Base-by-base conservation (phyloP, 73 alveolate genomes). In the Paramecium pentaurelia region DNA sequence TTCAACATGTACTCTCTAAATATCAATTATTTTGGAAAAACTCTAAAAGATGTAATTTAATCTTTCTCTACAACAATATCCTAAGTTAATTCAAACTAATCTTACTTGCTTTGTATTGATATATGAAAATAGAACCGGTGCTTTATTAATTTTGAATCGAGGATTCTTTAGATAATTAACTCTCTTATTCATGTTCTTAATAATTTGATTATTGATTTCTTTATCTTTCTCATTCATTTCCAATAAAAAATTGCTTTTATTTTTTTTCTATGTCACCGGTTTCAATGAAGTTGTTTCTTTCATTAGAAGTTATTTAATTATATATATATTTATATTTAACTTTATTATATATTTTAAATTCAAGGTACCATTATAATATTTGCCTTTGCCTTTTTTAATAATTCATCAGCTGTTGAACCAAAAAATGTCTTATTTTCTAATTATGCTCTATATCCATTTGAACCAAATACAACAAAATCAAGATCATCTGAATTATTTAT, bases 141-240 rank as follows among this genome's bases (percentile, higher is more conserved):
- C 97, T 70, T 86, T 93, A 64, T 94, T 92, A 9, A 93, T 77
- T 64, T 92, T 89, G 60, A 47, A 97, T 87, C 99, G 94, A 22
- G 99, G 99, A 87, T 98, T 98, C 94, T 96, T 97, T 60, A 94
- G 88, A 80, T 93, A 98, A 86, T 96, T 98, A 54, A 98, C 95
- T 93, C 97, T 97, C 93, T 97, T 96, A 92, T 97, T 98, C 99
- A 98, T 98, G 91, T 97, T 98, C 71, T 97, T 97, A 85, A 98
- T 96, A 37, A 98, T 98, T 86, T 97, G 96, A 75, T 97, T 75
- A 93, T 98, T 98, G 92, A 94, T 97, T 83, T 96, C 98, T 94
- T 98, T 98, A 93, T 98, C 99, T 59, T 95, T 96, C 92, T 97
- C 99, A 54, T 97, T 98, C 96, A 98, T 86, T 30, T 95, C 95